Conservation (phyloP, 148 eudicot species). For the Cornus controversa region DNA sequence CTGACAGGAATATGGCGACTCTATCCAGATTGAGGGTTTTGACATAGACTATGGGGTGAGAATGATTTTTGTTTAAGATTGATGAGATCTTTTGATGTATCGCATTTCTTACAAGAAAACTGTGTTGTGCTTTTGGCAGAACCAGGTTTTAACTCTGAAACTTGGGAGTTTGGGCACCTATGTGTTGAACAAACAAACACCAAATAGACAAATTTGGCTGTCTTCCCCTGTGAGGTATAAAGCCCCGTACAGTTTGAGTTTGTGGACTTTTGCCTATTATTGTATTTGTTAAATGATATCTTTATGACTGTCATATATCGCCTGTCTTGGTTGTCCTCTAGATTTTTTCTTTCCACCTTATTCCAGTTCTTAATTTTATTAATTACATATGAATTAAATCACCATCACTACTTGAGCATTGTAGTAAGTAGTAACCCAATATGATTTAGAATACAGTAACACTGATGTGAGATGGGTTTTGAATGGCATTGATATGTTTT, state of each 20-base stretch:
- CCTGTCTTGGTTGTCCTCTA: neutral
- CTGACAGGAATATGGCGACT: slow-evolving; percentile 82
- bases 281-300: neutral
- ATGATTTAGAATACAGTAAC: neutral
- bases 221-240: slow-evolving; percentile 92
- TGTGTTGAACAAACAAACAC: slow-evolving; percentile 93
- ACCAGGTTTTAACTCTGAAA: slow-evolving; percentile 82
- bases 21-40: slow-evolving; percentile 73
- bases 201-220: slow-evolving; percentile 93
- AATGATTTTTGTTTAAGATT: neutral
- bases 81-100: neutral
- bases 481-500: neutral
- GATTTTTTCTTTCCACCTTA: neutral
- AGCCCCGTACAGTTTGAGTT: slow-evolving; percentile 1
- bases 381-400: neutral
- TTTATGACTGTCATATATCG: neutral
- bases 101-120: neutral
- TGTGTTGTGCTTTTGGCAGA: slow-evolving; percentile 41
- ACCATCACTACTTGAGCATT: neutral
- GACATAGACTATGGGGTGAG: slow-evolving; percentile 97
- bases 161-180: slow-evolving; percentile 84
- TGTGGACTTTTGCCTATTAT: slow-evolving; percentile 3
- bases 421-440: neutral
- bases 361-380: neutral
- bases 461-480: neutral